Percentiles rank a stretch among this genome's conserved stretches.
These are phyloP conservation scores for Stramenopiles sp. DNA, from an alignment of 352 stramenopile genomes.

Conservation along the genomic window DNA sequence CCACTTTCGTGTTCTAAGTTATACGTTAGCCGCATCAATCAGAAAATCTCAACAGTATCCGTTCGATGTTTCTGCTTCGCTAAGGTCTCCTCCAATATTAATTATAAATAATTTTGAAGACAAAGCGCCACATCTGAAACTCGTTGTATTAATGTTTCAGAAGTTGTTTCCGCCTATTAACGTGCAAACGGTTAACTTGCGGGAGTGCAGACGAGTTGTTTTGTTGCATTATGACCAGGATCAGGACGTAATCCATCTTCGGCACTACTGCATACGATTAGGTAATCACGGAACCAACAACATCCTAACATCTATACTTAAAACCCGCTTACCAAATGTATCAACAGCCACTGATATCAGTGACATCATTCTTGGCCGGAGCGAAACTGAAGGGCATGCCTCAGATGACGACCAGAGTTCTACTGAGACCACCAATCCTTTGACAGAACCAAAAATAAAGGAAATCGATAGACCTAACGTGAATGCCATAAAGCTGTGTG, in stretches of 20 bases:
- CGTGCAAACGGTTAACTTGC: slow-evolving; percentile 79
- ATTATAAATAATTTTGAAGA: slow-evolving; percentile 97
- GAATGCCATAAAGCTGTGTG: slow-evolving; percentile 71
- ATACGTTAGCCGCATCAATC: not conserved
- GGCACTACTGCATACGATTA: slow-evolving; percentile 89
- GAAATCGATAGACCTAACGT: not conserved
- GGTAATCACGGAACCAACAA: slow-evolving; percentile 73
- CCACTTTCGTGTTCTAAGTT: not conserved
- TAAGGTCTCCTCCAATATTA: slow-evolving; percentile 28
- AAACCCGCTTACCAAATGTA: not conserved
- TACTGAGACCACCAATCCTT: not conserved
- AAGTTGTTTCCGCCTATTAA: slow-evolving; percentile 98
- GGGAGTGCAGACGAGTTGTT: slow-evolving; percentile 83
- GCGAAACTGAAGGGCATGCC: not conserved
- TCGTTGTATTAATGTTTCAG: slow-evolving; percentile 95
- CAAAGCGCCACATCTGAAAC: slow-evolving; percentile 47
- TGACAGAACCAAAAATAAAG: not conserved
- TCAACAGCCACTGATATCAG: not conserved
- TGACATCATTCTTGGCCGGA: not conserved
- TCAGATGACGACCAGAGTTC: not conserved
- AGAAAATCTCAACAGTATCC: not conserved
- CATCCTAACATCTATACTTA: slow-evolving; percentile 17
- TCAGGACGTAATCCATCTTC: slow-evolving; percentile 74
- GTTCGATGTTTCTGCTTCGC: not conserved
- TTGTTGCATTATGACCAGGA: slow-evolving; percentile 87